Base-by-base conservation (phyloP, 2,329 filamentous ascomycete species). In the Verticillium zaregamsianum region DNA sequence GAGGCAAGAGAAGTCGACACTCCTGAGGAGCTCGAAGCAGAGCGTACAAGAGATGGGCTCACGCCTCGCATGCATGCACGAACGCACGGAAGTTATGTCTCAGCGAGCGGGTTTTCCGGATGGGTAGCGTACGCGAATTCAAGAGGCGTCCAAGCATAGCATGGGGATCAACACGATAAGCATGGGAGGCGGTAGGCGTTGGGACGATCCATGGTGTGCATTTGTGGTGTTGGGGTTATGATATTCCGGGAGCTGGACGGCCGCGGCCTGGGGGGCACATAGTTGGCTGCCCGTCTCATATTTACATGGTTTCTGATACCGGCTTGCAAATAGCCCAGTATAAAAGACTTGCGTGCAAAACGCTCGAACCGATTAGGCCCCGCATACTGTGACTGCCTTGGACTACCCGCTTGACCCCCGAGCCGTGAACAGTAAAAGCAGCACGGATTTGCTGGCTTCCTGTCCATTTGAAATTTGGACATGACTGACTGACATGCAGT, bases 1-100 rank as follows among this genome's bases (percentile, higher is more conserved):
- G 58, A 15, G 40, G 58, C 17, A 87, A 87, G 71, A 76, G 84
- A 62, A 79, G 75, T 59, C 77, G 84, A 59, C 83, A 86, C 62
- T 70, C 72, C 58, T 82, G 65, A 75, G 2, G 54, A 55, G 28
- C 15, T 11, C 9, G 11, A 52, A 23, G 20, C 20, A 23, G 9
- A 4, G 20, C n/a, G 20, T 52, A 52, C 45, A 52, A 20, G 14
- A 11, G 32, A 31, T 55, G 25, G 28, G 54, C 54, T 55, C 54
- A 33, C 54, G 25, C 54, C 9, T 28, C 32, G 54, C 28, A 55
- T 32, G n/a, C 54, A 25, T n/a, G 54, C 28, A 32, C 54, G 31
- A 32, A 17, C 31, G n/a, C 54, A 32, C 25, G 25, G 54, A 32
- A 55, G 9, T 52, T 23, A 23, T 25, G n/a, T 52, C 45, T 23